Evolutionary conservation across 768 basidiomycete genomes (phyloP).

Genomic region (Chalciporus chontae): DNA sequence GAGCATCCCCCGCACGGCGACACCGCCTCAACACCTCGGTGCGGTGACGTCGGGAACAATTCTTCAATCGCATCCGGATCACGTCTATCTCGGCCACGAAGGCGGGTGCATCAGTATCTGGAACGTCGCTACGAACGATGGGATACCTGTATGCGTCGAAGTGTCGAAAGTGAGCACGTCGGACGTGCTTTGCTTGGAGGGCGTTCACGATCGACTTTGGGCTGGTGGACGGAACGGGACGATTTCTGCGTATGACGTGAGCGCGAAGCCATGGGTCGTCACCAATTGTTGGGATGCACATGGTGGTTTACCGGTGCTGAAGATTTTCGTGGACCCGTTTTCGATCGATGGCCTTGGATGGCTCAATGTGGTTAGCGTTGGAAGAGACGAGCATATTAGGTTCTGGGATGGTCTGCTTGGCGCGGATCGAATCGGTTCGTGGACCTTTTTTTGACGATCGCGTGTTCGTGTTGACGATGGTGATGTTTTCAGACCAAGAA

Average conservation of each 20-base stretch:
- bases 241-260: conserved; percentile 79
- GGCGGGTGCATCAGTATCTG: conserved; percentile 89
- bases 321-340: conserved; percentile 66
- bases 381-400: conserved; percentile 65
- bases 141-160: conserved; percentile 62
- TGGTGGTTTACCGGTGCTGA: conserved; percentile 56
- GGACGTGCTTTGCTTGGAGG: conserved; percentile 80
- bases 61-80: conserved; percentile 60
- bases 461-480: neutral
- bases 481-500: conserved; percentile 59
- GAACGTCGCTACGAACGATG: conserved; percentile 51
- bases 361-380: conserved; percentile 72
- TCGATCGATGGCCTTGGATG: conserved; percentile 67
- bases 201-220: conserved; percentile 84
- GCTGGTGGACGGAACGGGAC: conserved; percentile 79
- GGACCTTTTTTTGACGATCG: neutral
- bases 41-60: conserved; percentile 79
- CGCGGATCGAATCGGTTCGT: conserved; percentile 83
- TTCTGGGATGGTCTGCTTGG: conserved; percentile 91
- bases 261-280: conserved; percentile 73
- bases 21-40: conserved; percentile 72
- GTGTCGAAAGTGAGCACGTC: conserved; percentile 78
- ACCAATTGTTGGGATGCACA: conserved; percentile 90
- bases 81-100: conserved; percentile 87
- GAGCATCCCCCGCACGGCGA: conserved; percentile 47